Evolutionary conservation across 441 rosid species (phyloP), one percentile per base, ranked within the genome.

Genomic region (Corymbia citriodora): DNA sequence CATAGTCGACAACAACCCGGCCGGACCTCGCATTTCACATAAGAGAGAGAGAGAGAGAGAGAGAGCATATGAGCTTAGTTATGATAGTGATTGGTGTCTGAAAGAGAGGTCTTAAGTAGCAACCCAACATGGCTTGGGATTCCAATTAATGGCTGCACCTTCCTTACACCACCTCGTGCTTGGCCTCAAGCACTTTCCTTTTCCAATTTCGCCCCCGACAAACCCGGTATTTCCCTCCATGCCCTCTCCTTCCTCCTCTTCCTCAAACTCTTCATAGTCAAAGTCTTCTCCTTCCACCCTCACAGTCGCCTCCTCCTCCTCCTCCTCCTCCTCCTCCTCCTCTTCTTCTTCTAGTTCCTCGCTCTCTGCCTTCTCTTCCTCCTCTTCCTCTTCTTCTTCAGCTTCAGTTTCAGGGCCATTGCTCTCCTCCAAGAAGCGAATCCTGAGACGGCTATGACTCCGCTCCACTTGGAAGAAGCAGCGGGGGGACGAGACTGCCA

Each of bases 381-480:
- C 90, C 10, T 36, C 89, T 45, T 18, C 89, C 10, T 90, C 95
- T 49, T 88, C 91, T 5, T 89, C 91, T 15, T 1, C 79, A 1
- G 61, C 88, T 4, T 90, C 74, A 65, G 50, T 48, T 21, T 70
- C 87, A 31, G 48, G 21, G 65, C 50, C 89, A 89, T 90, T 17
- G n/a, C 55, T 40, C 50, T 93, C 92, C 79, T 88, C 82, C 13
- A 92, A 74, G 86, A 95, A 79, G 52, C 87, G 91, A 55, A 96
- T 93, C 93, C 92, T 93, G 53, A 96, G 96, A 92, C 96, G 92
- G 61, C 98, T 97, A 16, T 91, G 93, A 55, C 92, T 91, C 85
- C 98, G 94, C 91, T 96, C 95, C 40, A 94, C 94, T 25, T 90
- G 93, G 79, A 96, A 95, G 70, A 89, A 90, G 54, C 74, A 72